Evolutionary conservation across 2,329 filamentous ascomycete species (phyloP).

Genomic region (Blumeria graminis): DNA sequence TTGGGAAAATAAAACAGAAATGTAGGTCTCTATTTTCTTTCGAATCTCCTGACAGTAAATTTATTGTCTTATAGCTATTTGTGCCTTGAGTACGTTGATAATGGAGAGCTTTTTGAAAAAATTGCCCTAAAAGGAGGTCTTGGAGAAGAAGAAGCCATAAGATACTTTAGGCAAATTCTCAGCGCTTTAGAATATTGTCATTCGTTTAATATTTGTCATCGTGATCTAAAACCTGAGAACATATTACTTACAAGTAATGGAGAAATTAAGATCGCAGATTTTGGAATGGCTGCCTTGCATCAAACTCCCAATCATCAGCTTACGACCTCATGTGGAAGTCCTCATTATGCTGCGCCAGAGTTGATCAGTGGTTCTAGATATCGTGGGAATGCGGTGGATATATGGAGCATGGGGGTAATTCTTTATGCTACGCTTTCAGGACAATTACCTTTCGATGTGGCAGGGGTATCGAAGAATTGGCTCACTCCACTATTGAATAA

Average conservation of each 20-base stretch:
- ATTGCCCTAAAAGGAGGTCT: constrained; percentile 54
- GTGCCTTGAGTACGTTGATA: constrained; percentile 77
- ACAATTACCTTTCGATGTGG: constrained; percentile 54
- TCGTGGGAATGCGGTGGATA: constrained; percentile 64
- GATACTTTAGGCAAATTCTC: constrained; percentile 80
- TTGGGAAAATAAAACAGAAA: constrained; percentile 88
- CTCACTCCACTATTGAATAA: constrained; percentile 35
- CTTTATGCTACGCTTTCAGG: constrained; percentile 73
- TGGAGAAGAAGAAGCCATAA: constrained; percentile 55
- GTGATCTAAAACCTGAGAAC: constrained; percentile 92
- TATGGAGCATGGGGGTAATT: constrained; percentile 86
- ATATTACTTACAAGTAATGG: constrained; percentile 58
- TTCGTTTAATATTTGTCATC: constrained; percentile 82
- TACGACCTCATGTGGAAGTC: constrained; percentile 80
- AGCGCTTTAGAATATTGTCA: constrained; percentile 84
- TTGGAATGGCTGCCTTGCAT: constrained; percentile 83
- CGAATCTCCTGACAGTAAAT: no score
- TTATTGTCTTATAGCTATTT: constrained; percentile 40
- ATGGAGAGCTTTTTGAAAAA: constrained; percentile 49
- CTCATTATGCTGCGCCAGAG: constrained; percentile 89
- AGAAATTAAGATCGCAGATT: constrained; percentile 84
- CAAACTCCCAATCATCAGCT: constrained; percentile 60
- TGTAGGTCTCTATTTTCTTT: constrained; percentile 33
- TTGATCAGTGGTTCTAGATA: constrained; percentile 58
- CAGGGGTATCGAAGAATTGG: constrained; percentile 12